Evolutionary conservation across 139 green algal genomes (phyloP).

Genomic region (Nannochloris sp.): DNA sequence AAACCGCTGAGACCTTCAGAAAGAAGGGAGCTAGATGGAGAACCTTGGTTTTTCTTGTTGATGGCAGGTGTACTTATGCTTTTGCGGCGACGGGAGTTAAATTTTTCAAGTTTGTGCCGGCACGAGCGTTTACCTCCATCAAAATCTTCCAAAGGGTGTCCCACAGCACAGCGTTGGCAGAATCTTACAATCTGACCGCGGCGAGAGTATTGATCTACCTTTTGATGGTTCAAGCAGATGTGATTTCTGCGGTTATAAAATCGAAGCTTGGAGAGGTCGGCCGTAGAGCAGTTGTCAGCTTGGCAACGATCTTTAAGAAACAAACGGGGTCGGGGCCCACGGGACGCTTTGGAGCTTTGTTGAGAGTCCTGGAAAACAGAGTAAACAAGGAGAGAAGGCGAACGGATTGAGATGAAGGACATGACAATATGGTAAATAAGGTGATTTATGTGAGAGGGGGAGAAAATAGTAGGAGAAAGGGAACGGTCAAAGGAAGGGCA

Average conservation of each 20-base stretch:
- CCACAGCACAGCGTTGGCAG: constrained; percentile 84
- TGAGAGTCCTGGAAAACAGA: neutral
- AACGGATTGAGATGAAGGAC: neutral
- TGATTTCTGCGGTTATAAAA: constrained; percentile 76
- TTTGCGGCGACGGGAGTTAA: constrained; percentile 46
- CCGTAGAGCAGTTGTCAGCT: constrained; percentile 53
- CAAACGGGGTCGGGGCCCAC: constrained; percentile 19
- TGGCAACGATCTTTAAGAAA: constrained; percentile 26
- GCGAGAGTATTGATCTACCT: constrained; percentile 5
- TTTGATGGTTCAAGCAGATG: constrained; percentile 53
- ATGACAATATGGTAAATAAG: neutral
- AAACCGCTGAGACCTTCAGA: neutral
- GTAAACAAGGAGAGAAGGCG: neutral
- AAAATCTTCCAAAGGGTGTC: constrained; percentile 76
- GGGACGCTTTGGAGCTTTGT: constrained; percentile 7
- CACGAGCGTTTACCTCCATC: constrained; percentile 76
- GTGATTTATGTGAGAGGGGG: neutral
- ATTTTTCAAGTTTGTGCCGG: constrained; percentile 40
- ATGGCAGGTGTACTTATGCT: neutral
- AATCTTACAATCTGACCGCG: constrained; percentile 56
- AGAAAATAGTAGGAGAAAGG: neutral
- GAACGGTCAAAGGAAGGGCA: neutral
- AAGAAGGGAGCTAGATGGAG: neutral
- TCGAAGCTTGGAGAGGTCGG: constrained; percentile 54
- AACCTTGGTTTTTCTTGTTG: neutral